phyloP scores from a whole-genome alignment of 2,329 filamentous ascomycete species.

The Epichloe scottii region DNA sequence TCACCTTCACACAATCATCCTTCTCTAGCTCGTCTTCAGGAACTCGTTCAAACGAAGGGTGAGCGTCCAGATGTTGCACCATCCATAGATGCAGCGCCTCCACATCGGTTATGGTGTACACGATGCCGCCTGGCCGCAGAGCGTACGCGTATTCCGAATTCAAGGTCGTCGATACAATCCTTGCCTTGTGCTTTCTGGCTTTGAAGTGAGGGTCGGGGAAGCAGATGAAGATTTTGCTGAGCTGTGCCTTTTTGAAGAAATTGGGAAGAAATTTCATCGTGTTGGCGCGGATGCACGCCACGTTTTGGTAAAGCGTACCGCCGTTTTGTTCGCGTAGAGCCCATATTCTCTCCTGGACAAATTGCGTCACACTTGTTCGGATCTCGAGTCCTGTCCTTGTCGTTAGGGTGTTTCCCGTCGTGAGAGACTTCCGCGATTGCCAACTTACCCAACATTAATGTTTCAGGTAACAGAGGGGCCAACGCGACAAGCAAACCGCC shows the following conservation, averaged over 20 bases:
- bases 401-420: not conserved
- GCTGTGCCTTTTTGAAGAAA: conserved; percentile 72
- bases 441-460: conserved; percentile 62
- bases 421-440: not conserved
- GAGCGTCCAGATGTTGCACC: conserved; percentile 68
- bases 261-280: conserved; percentile 99
- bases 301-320: conserved; percentile 62
- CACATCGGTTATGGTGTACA: conserved; percentile 97
- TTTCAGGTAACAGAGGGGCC: conserved; percentile 67
- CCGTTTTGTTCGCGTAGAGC: conserved; percentile 60
- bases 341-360: conserved; percentile 75
- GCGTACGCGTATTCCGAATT: conserved; percentile 91
- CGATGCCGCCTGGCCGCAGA: conserved; percentile 66
- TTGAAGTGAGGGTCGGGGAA: conserved; percentile 99
- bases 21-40: conserved; percentile 51
- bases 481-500: conserved; percentile 82
- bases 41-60: conserved; percentile 69
- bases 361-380: conserved; percentile 77
- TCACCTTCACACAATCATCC: conserved; percentile 60
- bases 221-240: conserved; percentile 90
- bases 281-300: conserved; percentile 80
- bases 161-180: conserved; percentile 80
- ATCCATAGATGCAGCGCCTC: conserved; percentile 92
- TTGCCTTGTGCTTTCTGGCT: conserved; percentile 87
- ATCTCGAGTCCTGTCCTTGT: conserved; percentile 67